Evolutionary conservation across 1,284 basidiomycete species (phyloP).

Genomic region (Athelia sp.): DNA sequence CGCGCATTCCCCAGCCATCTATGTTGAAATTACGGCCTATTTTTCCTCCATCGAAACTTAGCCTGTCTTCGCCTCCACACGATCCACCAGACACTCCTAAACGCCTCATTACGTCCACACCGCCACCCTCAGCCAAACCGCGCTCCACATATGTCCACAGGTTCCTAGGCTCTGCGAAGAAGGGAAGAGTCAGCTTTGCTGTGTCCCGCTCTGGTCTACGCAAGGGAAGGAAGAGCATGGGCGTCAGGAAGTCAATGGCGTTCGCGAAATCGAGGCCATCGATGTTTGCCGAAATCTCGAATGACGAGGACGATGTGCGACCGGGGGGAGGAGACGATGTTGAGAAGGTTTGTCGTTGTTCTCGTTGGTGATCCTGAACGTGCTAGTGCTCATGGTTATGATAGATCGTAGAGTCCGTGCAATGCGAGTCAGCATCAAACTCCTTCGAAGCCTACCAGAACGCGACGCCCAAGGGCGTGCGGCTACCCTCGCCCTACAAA

Average conservation of each 20-base stretch:
- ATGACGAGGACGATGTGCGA: no score
- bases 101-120: constrained; percentile 3
- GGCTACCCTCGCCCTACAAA: neutral
- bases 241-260: neutral
- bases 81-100: neutral
- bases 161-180: neutral
- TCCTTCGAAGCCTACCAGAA: neutral
- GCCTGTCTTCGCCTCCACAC: no score
- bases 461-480: neutral
- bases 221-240: neutral
- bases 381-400: no score
- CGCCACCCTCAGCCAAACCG: constrained; percentile 1
- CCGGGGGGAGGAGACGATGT: neutral
- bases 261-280: neutral
- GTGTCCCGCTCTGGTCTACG: neutral
- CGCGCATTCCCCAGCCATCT: no score
- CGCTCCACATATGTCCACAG: neutral
- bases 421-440: neutral
- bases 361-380: no score
- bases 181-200: neutral
- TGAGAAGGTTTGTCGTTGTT: neutral
- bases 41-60: no score
- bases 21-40: no score
- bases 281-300: no score
- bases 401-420: constrained; percentile 3